Conservation (phyloP, 164 flowering plant genomes). For the Chloranthus sessilifolius region DNA sequence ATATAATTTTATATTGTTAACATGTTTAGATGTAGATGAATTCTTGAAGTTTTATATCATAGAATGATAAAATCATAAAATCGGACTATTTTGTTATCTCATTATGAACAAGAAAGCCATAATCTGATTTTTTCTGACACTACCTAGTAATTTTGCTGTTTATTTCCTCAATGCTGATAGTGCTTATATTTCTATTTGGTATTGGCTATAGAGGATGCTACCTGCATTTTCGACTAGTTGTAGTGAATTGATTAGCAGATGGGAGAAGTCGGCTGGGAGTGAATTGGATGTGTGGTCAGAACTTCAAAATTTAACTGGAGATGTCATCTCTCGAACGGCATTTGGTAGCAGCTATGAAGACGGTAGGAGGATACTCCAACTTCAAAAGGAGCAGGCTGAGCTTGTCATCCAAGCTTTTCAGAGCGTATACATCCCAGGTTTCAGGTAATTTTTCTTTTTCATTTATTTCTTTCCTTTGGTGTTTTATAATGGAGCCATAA, state of each 20-base stretch:
- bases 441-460: conserved; percentile 21
- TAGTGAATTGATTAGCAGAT: conserved; percentile 26
- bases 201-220: conserved; percentile 28
- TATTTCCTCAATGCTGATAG: too few species aligned
- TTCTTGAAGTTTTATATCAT: too few species aligned
- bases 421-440: conserved; percentile 38
- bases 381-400: conserved; percentile 30
- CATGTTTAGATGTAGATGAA: too few species aligned
- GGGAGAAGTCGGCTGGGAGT: conserved; percentile 23
- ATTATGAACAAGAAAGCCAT: too few species aligned
- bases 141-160: too few species aligned
- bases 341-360: conserved; percentile 50
- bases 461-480: not conserved
- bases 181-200: not conserved
- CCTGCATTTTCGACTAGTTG: conserved; percentile 32
- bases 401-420: conserved; percentile 26
- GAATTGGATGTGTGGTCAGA: conserved; percentile 49
- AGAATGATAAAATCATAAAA: too few species aligned
- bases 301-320: conserved; percentile 31
- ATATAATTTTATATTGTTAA: not conserved
- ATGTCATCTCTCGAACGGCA: conserved; percentile 44
- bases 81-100: too few species aligned
- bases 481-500: not conserved
- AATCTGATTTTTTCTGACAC: too few species aligned
- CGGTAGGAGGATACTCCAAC: conserved; percentile 44